Base-by-base conservation (phyloP, 495 filamentous ascomycete genomes). In the Melanomma pulvis-pyrius region DNA sequence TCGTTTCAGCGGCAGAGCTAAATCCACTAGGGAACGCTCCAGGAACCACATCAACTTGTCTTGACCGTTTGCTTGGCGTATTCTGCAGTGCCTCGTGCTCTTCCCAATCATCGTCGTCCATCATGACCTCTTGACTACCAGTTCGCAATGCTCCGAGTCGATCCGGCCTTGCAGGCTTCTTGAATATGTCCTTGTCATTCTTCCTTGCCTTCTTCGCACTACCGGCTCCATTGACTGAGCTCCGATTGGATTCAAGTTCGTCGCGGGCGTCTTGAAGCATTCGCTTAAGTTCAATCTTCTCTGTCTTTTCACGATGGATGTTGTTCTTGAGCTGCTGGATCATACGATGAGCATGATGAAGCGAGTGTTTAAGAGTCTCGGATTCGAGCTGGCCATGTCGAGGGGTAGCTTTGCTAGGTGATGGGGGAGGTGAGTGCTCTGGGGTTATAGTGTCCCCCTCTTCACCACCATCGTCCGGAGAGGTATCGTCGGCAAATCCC, bases 181-280 rank as follows among this genome's bases (percentile, higher is more conserved):
- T 91, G 76, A 88, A 85, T 24, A 88, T 80, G 60, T 88, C 88
- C 30, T 81, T 73, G 26, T 73, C 71, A 50, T 92, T 90, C 24
- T 84, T 80, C 78, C 90, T 92, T 39, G 89, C 84, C 72, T 91
- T 92, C 52, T 79, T 82, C 26, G 73, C 79, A 30, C 79, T 77
- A 24, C 78, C 81, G 26, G 82, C 68, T 34, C 78, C 77, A 15
- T 81, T 80, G 26, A 73, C 71, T 41, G 76, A 75, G 24, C 92
- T 82, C 59, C 92, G 86, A 30, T 88, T 78, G 65, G 85, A 82
- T 77, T 98, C 94, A 25, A 98, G 77, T 71, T 98, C 96, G 75
- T 98, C 94, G 28, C 94, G 87, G 36, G 92, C 89, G 68, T 98
- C 94, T 79, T 97, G 96, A 30, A 98, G 83, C 86, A 98, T 91